Evolutionary conservation across 805 yeast species (phyloP).

Genomic region (Lachancea quebecensis): DNA sequence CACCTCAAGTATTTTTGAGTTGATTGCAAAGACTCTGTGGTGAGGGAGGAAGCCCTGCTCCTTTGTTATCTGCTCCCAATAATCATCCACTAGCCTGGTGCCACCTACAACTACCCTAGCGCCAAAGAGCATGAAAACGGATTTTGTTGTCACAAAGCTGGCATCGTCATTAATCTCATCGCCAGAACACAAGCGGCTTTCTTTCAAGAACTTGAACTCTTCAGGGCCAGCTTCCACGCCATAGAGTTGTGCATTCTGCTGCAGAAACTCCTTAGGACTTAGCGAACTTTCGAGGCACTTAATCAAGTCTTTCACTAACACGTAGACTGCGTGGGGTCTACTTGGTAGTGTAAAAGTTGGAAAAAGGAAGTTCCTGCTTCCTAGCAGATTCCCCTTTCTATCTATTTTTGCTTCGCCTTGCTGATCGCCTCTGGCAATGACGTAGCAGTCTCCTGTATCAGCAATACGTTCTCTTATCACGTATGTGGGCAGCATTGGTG

Average conservation of each 20-base stretch:
- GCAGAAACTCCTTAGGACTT: slow-evolving; percentile 43
- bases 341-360: slow-evolving; percentile 37
- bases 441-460: slow-evolving; percentile 14
- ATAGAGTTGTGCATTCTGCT: slow-evolving; percentile 33
- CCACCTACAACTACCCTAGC: slow-evolving; percentile 44
- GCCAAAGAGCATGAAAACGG: slow-evolving; percentile 45
- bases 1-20: slow-evolving; percentile 12
- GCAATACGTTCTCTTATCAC: slow-evolving; percentile 15
- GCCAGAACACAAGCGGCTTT: slow-evolving; percentile 19
- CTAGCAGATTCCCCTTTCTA: slow-evolving; percentile 33
- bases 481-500: slow-evolving; percentile 6
- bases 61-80: slow-evolving; percentile 43
- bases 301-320: slow-evolving; percentile 24
- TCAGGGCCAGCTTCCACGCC: slow-evolving; percentile 33
- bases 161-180: slow-evolving; percentile 20
- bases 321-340: slow-evolving; percentile 33
- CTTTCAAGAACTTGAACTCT: slow-evolving; percentile 35
- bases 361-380: slow-evolving; percentile 36
- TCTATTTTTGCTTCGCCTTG: slow-evolving; percentile 41
- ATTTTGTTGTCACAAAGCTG: slow-evolving; percentile 35
- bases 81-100: slow-evolving; percentile 45
- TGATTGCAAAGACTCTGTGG: slow-evolving; percentile 37
- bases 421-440: slow-evolving; percentile 30
- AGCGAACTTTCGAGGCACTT: slow-evolving; percentile 41
- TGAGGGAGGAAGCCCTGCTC: slow-evolving; percentile 39